Base-by-base conservation (phyloP, 2,329 filamentous ascomycete species). In the Fusarium bactridioides region DNA sequence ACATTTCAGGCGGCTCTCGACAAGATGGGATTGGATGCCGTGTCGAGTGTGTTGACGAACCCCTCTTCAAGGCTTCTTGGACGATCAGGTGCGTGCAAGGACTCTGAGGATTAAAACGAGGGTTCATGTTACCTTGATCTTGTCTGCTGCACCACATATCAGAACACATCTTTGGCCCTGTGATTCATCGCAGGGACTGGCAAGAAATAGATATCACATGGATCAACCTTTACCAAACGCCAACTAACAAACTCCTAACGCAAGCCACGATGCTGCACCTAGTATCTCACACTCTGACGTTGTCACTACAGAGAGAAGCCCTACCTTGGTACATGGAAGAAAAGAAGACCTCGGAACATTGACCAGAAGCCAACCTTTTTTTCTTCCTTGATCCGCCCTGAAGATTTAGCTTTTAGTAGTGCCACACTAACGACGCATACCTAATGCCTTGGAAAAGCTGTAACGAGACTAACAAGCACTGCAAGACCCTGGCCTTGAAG, bases 391-490 rank as follows among this genome's bases (percentile, higher is more conserved):
- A 55, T 43, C 61, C 51, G 51, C 37, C 54, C 29, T 48, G 25
- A 11, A 41, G 19, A 41, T 56, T 67, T 57, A 56, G 56, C 45
- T 63, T 68, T 57, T 37, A 31, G 57, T 67, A 67, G 51, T 44
- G 58, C 37, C 47, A 43, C 44, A 45, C 67, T 70, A 67, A 29
- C 35, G 48, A 43, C 23, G 55, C 45, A 67, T 37, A 21, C 25
- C 44, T 11, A 57, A 65, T 73, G 67, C 70, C 70, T 73, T 73
- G 66, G 54, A 64, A 73, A 56, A 61, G 50, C 56, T 56, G 60
- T 35, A 35, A 51, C 50, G 21, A 51, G 31, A 53, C 37, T 57
- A 61, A 35, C n/a, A 61, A 55, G 48, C 15, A 41, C 57, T 31
- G 37, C 33, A 48, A 29, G 23, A 51, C 48, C 62, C 53, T 65